Conservation (phyloP, 208 protist genomes). For the Trypanosoma avium region DNA sequence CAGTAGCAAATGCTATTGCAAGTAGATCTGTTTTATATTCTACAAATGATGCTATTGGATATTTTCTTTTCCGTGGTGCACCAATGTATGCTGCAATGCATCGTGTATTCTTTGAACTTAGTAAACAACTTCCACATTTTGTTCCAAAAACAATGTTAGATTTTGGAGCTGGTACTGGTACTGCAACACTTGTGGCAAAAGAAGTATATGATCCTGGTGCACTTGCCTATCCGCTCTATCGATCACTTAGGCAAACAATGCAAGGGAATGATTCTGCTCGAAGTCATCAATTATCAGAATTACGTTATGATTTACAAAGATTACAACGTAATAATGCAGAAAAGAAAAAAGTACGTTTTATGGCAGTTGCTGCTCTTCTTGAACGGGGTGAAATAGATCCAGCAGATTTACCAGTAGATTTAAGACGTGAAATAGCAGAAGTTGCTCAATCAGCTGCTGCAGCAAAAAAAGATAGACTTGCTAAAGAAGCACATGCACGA, state of each 20-base stretch:
- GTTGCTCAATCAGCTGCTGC: conserved; percentile 59
- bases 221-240: conserved; percentile 86
- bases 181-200: conserved; percentile 82
- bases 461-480: conserved; percentile 49
- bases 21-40: conserved; percentile 84
- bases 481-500: conserved; percentile 58
- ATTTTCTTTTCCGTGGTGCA: conserved; percentile 85
- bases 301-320: conserved; percentile 71
- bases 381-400: conserved; percentile 76
- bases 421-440: conserved; percentile 70
- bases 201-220: conserved; percentile 86
- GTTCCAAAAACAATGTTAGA: conserved; percentile 88
- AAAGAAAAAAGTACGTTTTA: conserved; percentile 85
- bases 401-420: conserved; percentile 62
- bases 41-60: conserved; percentile 81
- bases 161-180: conserved; percentile 85
- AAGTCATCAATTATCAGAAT: conserved; percentile 55
- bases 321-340: conserved; percentile 79
- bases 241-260: conserved; percentile 83
- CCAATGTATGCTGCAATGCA: conserved; percentile 90
- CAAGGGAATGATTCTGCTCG: conserved; percentile 60
- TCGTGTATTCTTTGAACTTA: conserved; percentile 85
- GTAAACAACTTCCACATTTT: conserved; percentile 86
- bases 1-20: conserved; percentile 75
- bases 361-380: conserved; percentile 83